phyloP scores from a whole-genome alignment of 495 filamentous ascomycete species.

The Opeltia flavorubescens region DNA sequence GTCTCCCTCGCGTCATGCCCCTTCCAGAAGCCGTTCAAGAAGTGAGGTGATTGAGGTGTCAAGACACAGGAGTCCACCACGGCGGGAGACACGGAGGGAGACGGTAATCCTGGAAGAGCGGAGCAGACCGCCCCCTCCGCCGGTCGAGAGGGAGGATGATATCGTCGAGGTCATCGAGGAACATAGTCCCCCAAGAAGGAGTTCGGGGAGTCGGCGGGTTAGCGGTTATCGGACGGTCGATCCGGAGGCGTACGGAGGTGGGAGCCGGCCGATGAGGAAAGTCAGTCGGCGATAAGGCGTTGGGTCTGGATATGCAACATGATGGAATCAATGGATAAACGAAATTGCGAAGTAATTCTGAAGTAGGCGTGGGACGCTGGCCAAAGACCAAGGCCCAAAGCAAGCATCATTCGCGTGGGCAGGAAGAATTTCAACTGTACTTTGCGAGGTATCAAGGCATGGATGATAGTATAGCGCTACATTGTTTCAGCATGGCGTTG shows the following conservation, averaged over 20 bases:
- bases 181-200: constrained; percentile 14
- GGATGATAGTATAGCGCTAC: too few relatives aligned
- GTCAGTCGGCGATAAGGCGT: constrained; percentile 15
- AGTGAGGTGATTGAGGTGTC: constrained; percentile 15
- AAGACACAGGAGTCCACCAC: constrained; percentile 20
- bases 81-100: constrained; percentile 12
- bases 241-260: constrained; percentile 22
- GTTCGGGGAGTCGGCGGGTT: constrained; percentile 8
- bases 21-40: constrained; percentile 13
- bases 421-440: too few relatives aligned
- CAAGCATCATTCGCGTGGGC: too few relatives aligned
- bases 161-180: constrained; percentile 30
- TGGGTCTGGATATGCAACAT: not conserved
- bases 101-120: constrained; percentile 19
- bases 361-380: too few relatives aligned
- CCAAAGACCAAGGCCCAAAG: too few relatives aligned
- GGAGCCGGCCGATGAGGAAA: constrained; percentile 18
- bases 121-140: constrained; percentile 10
- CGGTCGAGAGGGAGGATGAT: constrained; percentile 14
- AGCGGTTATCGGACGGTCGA: constrained; percentile 21
- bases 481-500: too few relatives aligned
- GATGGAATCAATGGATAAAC: not conserved
- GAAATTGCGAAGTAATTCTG: too few relatives aligned
- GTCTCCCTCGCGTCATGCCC: constrained; percentile 15
- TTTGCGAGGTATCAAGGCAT: too few relatives aligned